Percentiles rank a stretch among this genome's conserved stretches.
These are phyloP conservation scores for Coleophoma crateriformis DNA, from an alignment of 2,329 filamentous ascomycete species.

Conservation along the genomic window DNA sequence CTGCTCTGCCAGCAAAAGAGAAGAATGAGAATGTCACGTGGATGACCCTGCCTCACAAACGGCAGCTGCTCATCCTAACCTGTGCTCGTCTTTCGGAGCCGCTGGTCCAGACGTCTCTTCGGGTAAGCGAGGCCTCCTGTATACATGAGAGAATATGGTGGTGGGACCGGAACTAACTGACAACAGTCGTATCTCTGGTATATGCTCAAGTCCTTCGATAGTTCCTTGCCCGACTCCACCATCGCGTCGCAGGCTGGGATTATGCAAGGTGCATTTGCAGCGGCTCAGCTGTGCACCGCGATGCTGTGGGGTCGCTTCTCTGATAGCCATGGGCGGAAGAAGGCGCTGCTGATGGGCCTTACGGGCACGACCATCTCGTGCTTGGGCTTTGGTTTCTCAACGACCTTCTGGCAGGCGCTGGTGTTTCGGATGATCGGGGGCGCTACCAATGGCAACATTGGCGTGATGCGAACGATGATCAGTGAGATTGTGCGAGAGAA, in stretches of 20 bases:
- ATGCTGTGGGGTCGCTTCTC: constrained; percentile 63
- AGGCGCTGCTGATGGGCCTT: constrained; percentile 57
- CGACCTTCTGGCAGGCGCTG: constrained; percentile 52
- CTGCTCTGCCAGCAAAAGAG: constrained; percentile 5
- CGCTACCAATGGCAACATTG: constrained; percentile 65
- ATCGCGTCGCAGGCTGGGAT: constrained; percentile 66
- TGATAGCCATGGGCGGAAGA: constrained; percentile 53
- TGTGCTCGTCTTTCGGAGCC: constrained; percentile 79
- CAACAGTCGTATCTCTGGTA: constrained; percentile 65
- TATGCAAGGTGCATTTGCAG: constrained; percentile 59
- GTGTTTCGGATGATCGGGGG: constrained; percentile 58
- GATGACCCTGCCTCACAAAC: constrained; percentile 71
- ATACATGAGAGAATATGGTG: no score
- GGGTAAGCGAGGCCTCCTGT: constrained; percentile 8
- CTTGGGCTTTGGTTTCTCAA: constrained; percentile 64
- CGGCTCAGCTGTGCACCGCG: constrained; percentile 64
- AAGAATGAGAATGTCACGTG: constrained; percentile 49
- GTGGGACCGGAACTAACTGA: no score
- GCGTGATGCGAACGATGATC: constrained; percentile 71
- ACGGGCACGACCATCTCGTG: constrained; percentile 57
- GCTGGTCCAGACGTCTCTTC: constrained; percentile 65
- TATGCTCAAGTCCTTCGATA: constrained; percentile 60
- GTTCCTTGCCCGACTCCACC: constrained; percentile 27
- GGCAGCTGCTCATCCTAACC: constrained; percentile 73
- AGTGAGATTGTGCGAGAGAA: constrained; percentile 67